Base-by-base conservation (phyloP, 2,329 filamentous ascomycete genomes). In the Cryphonectria parasitica region DNA sequence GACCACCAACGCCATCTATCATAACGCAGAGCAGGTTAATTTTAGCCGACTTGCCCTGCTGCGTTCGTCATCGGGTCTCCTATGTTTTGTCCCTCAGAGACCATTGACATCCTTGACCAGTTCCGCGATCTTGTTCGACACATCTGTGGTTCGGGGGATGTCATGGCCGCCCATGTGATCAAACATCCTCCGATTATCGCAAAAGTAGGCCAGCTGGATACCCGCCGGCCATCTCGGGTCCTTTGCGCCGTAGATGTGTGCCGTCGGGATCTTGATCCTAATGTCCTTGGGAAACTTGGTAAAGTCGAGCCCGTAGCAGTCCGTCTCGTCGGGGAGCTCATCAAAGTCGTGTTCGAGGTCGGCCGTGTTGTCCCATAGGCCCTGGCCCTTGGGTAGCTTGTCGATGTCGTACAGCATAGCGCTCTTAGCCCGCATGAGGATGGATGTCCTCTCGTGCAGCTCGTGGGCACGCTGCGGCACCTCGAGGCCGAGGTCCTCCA, bases 81-180 rank as follows among this genome's bases (percentile, higher is more conserved):
- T 6, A 11, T 11, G 36, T 19, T 1, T 22, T 19, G 13, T 31
- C 15, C 34, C 25, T 65, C 31, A 70, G 4, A 28, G 25, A n/a
- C 22, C 49, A 56, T 66, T 73, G 11, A 72, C 67, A 3, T 54
- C 65, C 60, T 71, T 69, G n/a, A 81, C 36, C 71, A 81, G 58
- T 56, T 69, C 74, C 0, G 79, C 79, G 39, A 81, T 78, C 36
- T 45, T 74, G n/a, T 73, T 36, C 1, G 78, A 80, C 49, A 80
- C 78, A 10, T 74, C 75, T 0, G 75, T 79, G 61, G 77, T 76
- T 70, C 80, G 73, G n/a, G 80, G 80, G 28, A 82, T 80, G 45
- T 82, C 80, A 70, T 82, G 80, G 0, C 80, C 80, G 5, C 80
- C 80, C 3, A 77, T 75, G 60, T 81, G 80, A 65, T 82, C 80